Evolutionary conservation across 2,329 filamentous ascomycete genomes (phyloP).

Genomic region (Venturia aucupariae): DNA sequence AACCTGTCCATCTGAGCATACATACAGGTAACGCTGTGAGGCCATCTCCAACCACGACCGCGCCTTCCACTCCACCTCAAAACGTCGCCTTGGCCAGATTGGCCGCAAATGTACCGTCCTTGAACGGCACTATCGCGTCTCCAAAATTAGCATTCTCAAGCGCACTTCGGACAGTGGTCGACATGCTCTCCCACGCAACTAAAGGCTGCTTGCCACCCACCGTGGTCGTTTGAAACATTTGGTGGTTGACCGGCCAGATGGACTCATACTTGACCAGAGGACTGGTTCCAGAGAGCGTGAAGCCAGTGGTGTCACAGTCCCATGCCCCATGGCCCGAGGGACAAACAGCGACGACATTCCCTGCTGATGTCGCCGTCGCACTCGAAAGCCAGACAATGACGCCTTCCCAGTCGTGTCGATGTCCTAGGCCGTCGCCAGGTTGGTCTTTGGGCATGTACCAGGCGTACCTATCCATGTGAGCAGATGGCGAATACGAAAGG

Average conservation of each 20-base stretch:
- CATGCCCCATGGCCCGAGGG: not conserved
- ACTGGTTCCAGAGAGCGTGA: not conserved
- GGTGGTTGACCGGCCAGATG: slow-evolving; percentile 33
- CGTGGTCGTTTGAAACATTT: slow-evolving; percentile 32
- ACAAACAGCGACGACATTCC: not conserved
- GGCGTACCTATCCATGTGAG: slow-evolving; percentile 39
- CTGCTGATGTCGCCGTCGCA: slow-evolving; percentile 27
- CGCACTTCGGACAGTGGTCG: slow-evolving; percentile 32
- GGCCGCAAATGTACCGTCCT: slow-evolving; percentile 36
- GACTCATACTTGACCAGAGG: not conserved
- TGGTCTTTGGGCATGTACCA: slow-evolving; percentile 45
- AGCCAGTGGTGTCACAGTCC: not conserved
- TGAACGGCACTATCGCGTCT: slow-evolving; percentile 38
- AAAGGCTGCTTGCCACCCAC: slow-evolving; percentile 38
- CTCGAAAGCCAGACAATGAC: slow-evolving; percentile 43
- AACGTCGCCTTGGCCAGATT: slow-evolving; percentile 29
- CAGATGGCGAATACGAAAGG: not conserved
- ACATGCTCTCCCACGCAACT: slow-evolving; percentile 43
- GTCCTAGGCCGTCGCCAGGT: slow-evolving; percentile 36
- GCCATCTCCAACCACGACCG: too few relatives aligned
- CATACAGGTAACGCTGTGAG: too few relatives aligned
- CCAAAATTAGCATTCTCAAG: slow-evolving; percentile 40
- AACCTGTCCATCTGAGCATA: too few relatives aligned
- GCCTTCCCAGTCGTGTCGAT: slow-evolving; percentile 50
- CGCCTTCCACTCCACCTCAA: too few relatives aligned